phyloP scores from a whole-genome alignment of 2,329 filamentous ascomycete genomes.

The Sporothrix humicola region DNA sequence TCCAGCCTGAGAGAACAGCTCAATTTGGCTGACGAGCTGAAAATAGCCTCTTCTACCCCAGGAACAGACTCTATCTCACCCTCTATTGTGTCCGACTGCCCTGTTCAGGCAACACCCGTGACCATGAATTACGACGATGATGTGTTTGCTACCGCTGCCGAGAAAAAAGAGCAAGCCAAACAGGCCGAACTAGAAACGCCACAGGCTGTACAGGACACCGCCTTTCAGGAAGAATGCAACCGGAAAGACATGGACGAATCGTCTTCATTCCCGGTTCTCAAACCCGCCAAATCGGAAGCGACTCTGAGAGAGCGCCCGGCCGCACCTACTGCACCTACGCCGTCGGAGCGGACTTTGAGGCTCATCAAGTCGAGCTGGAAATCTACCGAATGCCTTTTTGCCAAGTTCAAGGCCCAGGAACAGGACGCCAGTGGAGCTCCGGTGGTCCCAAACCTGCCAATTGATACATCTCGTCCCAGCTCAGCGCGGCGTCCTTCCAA shows the following conservation, averaged over 20 bases:
- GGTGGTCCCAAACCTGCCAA: not conserved
- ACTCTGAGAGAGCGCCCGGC: not conserved
- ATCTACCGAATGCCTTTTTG: conserved; percentile 37
- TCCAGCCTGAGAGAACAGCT: not conserved
- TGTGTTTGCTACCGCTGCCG: conserved; percentile 21
- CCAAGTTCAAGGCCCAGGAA: conserved; percentile 34
- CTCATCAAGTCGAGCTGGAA: conserved; percentile 35
- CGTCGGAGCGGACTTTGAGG: conserved; percentile 24
- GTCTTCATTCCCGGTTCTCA: conserved; percentile 21
- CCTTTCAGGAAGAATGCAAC: not conserved
- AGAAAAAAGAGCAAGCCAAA: not conserved
- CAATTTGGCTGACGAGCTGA: conserved; percentile 13
- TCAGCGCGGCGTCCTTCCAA: conserved; percentile 36
- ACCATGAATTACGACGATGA: conserved; percentile 27
- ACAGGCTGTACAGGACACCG: not conserved
- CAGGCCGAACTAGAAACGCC: not conserved
- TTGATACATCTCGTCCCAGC: not conserved
- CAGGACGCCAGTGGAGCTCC: not conserved
- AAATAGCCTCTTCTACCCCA: not conserved
- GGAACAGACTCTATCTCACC: not conserved
- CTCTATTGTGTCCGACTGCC: not conserved
- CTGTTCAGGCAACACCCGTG: not conserved
- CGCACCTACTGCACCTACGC: not conserved
- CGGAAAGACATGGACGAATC: not conserved
- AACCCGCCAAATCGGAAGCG: conserved; percentile 25